Conservation (phyloP, 1,284 basidiomycete genomes). For the Boletus smithii region DNA sequence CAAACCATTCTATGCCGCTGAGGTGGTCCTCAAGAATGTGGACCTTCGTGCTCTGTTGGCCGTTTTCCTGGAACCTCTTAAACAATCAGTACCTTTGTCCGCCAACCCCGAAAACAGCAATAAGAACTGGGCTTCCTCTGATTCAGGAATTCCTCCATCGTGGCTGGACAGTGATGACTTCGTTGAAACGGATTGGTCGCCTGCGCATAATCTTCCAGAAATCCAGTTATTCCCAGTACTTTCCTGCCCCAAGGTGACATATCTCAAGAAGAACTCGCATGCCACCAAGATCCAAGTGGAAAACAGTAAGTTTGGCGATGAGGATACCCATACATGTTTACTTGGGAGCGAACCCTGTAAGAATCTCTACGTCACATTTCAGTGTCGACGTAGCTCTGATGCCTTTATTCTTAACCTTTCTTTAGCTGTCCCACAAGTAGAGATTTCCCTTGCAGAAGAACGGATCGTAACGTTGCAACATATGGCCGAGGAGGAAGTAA, state of each 20-base stretch:
- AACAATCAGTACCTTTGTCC: conserved; percentile 50
- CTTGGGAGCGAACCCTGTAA: conserved; percentile 72
- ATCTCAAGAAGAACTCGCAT: conserved; percentile 66
- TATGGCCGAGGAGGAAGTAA: conserved; percentile 25
- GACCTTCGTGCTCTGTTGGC: conserved; percentile 81
- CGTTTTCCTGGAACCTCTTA: conserved; percentile 71
- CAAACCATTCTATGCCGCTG: conserved; percentile 92
- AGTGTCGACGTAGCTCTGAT: neutral
- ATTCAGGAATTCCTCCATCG: conserved; percentile 38
- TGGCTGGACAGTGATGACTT: conserved; percentile 89
- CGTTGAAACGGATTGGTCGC: conserved; percentile 71
- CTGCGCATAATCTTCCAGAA: conserved; percentile 50
- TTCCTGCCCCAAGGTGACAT: conserved; percentile 81
- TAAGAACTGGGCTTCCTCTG: conserved; percentile 19
- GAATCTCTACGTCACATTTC: conserved; percentile 26
- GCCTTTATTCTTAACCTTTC: neutral
- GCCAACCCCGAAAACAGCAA: conserved; percentile 26
- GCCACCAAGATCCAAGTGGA: conserved; percentile 39
- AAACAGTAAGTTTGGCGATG: conserved; percentile 83
- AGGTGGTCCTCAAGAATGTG: conserved; percentile 77
- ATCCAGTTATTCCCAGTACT: conserved; percentile 73
- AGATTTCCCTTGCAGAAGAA: conserved; percentile 58
- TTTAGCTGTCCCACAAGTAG: conserved; percentile 65
- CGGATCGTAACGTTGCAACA: conserved; percentile 53
- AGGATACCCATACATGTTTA: conserved; percentile 83